These are phyloP conservation scores for Gigaspora rosea DNA, from an alignment of 192 early-diverging fungal species.

Conservation along the genomic window DNA sequence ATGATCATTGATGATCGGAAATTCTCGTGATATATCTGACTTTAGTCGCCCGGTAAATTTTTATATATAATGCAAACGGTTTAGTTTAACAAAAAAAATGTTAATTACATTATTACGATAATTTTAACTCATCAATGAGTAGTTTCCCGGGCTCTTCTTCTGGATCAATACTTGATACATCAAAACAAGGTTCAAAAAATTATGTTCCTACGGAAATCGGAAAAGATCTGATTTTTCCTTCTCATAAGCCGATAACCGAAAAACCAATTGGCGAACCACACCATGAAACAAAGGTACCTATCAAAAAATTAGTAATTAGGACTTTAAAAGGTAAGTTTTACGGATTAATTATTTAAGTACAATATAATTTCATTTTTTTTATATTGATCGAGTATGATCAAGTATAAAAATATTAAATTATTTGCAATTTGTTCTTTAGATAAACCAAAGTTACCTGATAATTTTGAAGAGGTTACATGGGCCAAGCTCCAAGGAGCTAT, in stretches of 20 bases:
- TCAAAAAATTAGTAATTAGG: slow-evolving; percentile 64
- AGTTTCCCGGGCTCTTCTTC: no score
- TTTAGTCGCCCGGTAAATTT: no score
- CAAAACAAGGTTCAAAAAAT: slow-evolving; percentile 1
- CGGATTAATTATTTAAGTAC: no score
- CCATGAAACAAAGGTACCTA: slow-evolving; percentile 34
- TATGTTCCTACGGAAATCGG: neutral
- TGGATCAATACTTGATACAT: no score
- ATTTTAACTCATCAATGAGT: no score
- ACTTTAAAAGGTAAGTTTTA: slow-evolving; percentile 56
- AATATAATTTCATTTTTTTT: neutral
- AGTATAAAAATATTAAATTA: neutral
- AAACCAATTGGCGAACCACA: neutral
- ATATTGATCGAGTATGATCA: neutral
- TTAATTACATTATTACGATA: no score
- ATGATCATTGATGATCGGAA: no score
- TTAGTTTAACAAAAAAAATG: no score
- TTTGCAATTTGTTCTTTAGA: slow-evolving; percentile 30
- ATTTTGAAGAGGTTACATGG: slow-evolving; percentile 69
- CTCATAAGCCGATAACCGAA: neutral
- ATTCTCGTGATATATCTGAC: no score
- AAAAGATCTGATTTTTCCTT: slow-evolving; percentile 26
- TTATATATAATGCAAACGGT: no score
- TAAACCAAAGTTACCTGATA: slow-evolving; percentile 62
- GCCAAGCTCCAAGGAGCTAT: slow-evolving; percentile 67